phyloP scores from a whole-genome alignment of 306 rosid genomes.

The Styphnolobium japonicum region DNA sequence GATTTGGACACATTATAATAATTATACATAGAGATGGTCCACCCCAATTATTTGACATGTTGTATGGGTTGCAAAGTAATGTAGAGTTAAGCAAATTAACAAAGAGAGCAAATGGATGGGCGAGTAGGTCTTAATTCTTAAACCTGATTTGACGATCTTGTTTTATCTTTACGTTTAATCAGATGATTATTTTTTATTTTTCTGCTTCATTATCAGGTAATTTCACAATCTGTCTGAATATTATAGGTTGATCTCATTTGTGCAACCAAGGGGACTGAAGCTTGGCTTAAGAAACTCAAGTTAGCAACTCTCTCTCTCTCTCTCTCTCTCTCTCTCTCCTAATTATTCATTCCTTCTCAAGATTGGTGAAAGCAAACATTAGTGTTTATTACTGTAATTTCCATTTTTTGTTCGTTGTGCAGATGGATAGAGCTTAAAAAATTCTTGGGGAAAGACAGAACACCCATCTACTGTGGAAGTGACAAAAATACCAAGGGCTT shows the following conservation, averaged over 20 bases:
- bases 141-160: neutral
- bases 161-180: neutral
- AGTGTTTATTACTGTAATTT: neutral
- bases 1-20: no score
- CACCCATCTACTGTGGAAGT: slow-evolving; percentile 56
- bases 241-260: slow-evolving; percentile 82
- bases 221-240: neutral
- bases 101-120: neutral
- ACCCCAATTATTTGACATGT: neutral
- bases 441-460: slow-evolving; percentile 55
- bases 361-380: neutral
- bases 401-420: no score
- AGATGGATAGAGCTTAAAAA: slow-evolving; percentile 80
- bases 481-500: slow-evolving; percentile 56
- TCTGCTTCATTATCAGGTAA: neutral
- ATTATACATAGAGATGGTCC: no score
- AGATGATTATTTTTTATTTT: neutral
- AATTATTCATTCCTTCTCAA: neutral
- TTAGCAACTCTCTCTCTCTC: no score
- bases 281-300: slow-evolving; percentile 86
- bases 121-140: neutral
- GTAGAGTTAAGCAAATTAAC: neutral
- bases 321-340: neutral
- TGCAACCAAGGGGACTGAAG: slow-evolving; percentile 84
- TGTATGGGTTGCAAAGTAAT: neutral